Conservation (phyloP, 345 rosid genomes). For the Salix exigua region DNA sequence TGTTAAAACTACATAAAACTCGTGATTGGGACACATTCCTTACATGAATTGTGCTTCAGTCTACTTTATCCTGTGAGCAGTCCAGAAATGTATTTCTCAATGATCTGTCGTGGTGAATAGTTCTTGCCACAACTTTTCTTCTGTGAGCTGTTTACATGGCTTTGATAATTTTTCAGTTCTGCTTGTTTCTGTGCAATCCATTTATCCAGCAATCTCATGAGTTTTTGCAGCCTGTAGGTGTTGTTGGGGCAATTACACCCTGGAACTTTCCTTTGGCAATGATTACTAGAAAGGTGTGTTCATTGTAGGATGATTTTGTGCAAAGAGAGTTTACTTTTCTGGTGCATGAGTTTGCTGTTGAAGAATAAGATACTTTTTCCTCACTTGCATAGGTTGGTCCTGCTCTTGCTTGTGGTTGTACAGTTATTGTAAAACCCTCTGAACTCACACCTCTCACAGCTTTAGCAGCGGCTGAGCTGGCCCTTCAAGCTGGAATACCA, state of each 20-base stretch:
- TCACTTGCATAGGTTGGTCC: constrained; percentile 73
- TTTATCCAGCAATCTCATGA: neutral
- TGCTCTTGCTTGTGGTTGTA: constrained; percentile 98
- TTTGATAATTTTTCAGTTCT: neutral
- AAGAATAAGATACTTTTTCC: constrained; percentile 22
- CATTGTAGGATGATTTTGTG: neutral
- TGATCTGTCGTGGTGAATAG: neutral
- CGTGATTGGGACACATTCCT: neutral
- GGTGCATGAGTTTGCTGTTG: constrained; percentile 3
- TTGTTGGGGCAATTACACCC: constrained; percentile 90
- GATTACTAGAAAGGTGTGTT: constrained; percentile 91
- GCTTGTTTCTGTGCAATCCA: neutral
- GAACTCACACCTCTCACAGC: constrained; percentile 95
- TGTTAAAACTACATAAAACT: neutral
- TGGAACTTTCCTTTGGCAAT: constrained; percentile 99
- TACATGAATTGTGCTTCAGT: neutral
- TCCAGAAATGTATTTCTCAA: neutral
- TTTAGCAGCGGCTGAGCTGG: constrained; percentile 88
- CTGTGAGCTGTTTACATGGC: neutral
- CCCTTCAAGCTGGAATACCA: constrained; percentile 97
- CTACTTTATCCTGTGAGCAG: neutral
- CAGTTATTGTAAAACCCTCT: constrained; percentile 92
- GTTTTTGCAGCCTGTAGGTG: constrained; percentile 82
- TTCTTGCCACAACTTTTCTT: neutral
- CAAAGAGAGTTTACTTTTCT: neutral